phyloP scores from a whole-genome alignment of 192 early-diverging fungal species.

The Jimgerdemannia lactiflua region DNA sequence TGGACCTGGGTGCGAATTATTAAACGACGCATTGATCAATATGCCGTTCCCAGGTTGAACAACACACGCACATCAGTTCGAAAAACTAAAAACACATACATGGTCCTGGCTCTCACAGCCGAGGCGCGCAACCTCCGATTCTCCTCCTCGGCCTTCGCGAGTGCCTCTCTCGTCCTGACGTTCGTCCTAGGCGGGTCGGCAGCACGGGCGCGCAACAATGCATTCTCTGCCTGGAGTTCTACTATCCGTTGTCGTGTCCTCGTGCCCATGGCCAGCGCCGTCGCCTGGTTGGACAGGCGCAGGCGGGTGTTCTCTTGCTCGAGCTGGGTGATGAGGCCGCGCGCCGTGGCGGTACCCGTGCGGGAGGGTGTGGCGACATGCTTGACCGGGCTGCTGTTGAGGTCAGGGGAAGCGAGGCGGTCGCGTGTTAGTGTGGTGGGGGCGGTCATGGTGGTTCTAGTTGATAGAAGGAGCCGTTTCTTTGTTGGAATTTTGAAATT shows the following conservation, averaged over 20 bases:
- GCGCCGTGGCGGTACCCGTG: background rate
- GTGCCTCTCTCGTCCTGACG: background rate
- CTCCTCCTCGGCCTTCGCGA: background rate
- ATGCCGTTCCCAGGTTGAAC: background rate
- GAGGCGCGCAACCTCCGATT: background rate
- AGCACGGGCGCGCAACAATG: background rate
- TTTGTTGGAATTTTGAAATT: no score
- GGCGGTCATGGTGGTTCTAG: no score
- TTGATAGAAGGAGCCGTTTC: no score
- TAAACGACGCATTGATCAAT: background rate
- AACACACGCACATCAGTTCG: background rate
- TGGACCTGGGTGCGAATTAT: background rate
- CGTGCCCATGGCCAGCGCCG: no score
- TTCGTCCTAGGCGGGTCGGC: background rate
- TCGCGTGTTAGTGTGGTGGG: background rate
- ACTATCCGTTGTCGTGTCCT: background rate
- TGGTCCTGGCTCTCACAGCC: background rate
- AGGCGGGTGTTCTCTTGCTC: no score
- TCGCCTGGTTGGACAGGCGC: no score
- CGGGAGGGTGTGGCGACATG: background rate
- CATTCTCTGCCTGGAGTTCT: background rate
- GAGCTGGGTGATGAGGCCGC: no score
- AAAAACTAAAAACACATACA: background rate
- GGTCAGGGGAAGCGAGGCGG: background rate
- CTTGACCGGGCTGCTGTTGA: background rate